Base-by-base conservation (phyloP, 306 rosid species). In the Begonia peltatifolia region DNA sequence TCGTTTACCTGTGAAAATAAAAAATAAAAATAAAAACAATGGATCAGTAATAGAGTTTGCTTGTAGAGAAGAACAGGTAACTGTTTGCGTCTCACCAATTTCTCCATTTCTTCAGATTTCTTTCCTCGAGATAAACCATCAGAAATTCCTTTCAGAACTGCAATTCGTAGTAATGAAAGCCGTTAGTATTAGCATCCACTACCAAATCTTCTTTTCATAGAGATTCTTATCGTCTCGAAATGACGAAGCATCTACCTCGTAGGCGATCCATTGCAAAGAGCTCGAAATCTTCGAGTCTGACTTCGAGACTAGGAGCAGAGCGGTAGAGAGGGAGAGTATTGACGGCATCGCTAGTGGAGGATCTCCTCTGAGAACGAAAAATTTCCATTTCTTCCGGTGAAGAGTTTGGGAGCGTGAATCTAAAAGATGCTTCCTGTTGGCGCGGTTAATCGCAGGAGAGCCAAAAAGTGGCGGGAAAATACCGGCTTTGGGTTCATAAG, bases 181-280 rank as follows among this genome's bases (percentile, higher is more conserved):
- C 50, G 63, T 38, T 48, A 41, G 42, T 30, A 30, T 0, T 30
- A 30, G 38, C 38, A 30, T 20, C 38, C 38, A 30, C 8, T 30
- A 30, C 38, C 38, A 30, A 30, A 30, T 30, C 3, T 30, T 1
- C 38, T 30, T 30, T 30, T 7, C 38, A 0, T 30, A 30, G 0
- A 30, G 8, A 30, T 30, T 30, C 6, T 30, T 30, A 30, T 30
- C 6, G 38, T 30, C 6, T 30, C 14, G 47, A 44, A n/a, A 44
- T n/a, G 12, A n/a, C 4, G 14, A 44, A 6, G 57, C 9, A 47
- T 11, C 30, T 47, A 83, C 99, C 99, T 71, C 86, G 84, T 68
- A 90, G 92, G 67, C 94, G 99, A 62, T 90, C 95, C 53, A 86
- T 63, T 70, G 99, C 99, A 60, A 71, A 86, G 49, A 78, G 84